Base-by-base conservation (phyloP, 2,329 filamentous ascomycete species). In the Chaetomium sp. region DNA sequence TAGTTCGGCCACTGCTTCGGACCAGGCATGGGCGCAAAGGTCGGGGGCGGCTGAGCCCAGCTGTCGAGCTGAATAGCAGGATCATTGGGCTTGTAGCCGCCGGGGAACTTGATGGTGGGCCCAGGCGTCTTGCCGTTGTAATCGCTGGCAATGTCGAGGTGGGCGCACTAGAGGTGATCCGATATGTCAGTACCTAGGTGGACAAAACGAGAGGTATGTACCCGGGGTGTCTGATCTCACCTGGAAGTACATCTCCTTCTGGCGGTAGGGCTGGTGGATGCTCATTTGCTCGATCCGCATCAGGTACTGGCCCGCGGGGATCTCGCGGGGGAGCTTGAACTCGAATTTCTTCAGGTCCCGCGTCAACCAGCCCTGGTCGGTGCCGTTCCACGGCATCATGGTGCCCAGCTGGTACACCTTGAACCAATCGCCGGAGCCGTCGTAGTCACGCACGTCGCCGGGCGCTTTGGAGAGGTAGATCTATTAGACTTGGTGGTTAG, bases 281-380 rank as follows among this genome's bases (percentile, higher is more conserved):
- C 51, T 54, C 51, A 54, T 54, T 13, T 54, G 51, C 51, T 54
- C 51, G 29, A 54, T 54, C 13, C 51, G 51, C 51, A 54, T 54
- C 25, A 54, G 27, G 51, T 54, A 54, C 27, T 54, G 25, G 51
- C 51, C 51, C 13, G 51, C 51, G 13, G 51, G 51, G 19, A 54
- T 54, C 27, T 54, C 51, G 25, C n/a, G 33, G 51, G 51, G 51
- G 25, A 54, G 51, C 27, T 29, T 29, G 51, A 54, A 54, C 51
- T 54, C 25, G 51, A 54, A 54, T 12, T 54, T 2, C 27, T 54
- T 54, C 29, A 29, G 27, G 29, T 54, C 51, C 27, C 27, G 19
- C 25, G 51, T 54, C 51, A 54, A 31, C 51, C 51, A 54, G 51
- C 51, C 51, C 25, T 54, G 23, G 29, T 54, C 51, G 19, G 51